Evolutionary conservation across 1,284 basidiomycete genomes (phyloP).

Genomic region (Sporisorium scitamineum): DNA sequence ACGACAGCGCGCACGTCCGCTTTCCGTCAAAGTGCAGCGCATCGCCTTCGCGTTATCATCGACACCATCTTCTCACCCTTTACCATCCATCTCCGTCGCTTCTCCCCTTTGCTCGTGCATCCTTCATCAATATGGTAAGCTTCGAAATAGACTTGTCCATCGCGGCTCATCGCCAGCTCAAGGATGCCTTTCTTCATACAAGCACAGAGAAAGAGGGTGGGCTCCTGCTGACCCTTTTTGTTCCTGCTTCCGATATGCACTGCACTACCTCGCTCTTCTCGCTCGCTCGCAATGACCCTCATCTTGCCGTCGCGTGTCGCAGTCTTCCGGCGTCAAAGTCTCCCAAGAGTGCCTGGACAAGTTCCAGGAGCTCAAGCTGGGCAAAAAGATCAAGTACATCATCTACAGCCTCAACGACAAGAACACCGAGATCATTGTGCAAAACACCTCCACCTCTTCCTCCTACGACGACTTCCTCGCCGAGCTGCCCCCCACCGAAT

Average conservation of each 20-base stretch:
- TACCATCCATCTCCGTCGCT: constrained; percentile 9
- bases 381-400: constrained; percentile 88
- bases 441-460: constrained; percentile 63
- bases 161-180: too few relatives aligned
- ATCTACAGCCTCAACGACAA: constrained; percentile 80
- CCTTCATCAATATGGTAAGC: constrained; percentile 3
- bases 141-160: too few relatives aligned
- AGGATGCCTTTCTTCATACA: too few relatives aligned
- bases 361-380: constrained; percentile 84
- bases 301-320: neutral
- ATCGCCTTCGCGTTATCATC: constrained; percentile 3
- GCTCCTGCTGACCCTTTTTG: neutral
- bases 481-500: constrained; percentile 81
- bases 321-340: constrained; percentile 84
- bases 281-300: neutral
- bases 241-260: too few relatives aligned
- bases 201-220: too few relatives aligned
- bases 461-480: constrained; percentile 83
- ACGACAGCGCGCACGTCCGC: constrained; percentile 14
- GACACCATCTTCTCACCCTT: neutral
- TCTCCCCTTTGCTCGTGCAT: neutral
- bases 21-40: neutral
- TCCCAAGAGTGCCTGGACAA: constrained; percentile 75
- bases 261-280: neutral
- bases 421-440: constrained; percentile 74